Evolutionary conservation across 805 yeast species (phyloP), one percentile per base, ranked within the genome.

Genomic region (Lachancea cidri): DNA sequence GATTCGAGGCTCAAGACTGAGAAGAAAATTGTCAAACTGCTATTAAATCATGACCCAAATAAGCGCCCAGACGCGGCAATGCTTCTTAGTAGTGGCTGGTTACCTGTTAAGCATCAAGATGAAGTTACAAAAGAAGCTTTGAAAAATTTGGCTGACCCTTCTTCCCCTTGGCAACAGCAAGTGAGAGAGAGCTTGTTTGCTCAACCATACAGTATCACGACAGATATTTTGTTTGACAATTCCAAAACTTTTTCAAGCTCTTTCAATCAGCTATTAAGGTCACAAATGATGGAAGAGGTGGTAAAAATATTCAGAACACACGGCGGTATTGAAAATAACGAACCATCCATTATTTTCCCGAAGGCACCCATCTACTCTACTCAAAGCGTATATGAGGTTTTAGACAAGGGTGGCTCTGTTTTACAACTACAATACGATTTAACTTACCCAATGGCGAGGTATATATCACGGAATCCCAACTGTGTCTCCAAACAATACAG

Each of bases 91-190:
- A 86, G 95, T 41, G 96, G 96, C 0, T 67, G 81, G 59, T 66
- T 93, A 17, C 96, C 97, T 0, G 85, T 86, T 0, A 87, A 86
- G 43, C 91, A 87, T 48, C 94, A 88, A 53, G 97, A 93, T 55
- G 86, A 85, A 55, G 75, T 87, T 8, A 84, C 93, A 44, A 83
- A 86, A 55, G 95, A 88, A 54, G 96, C 96, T 0, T 68, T 93
- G 48, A 79, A 81, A 49, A 85, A 88, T 20, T 64, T 93, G 43
- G 83, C 95, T 0, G 89, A 88, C 58, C 91, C 96, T 0, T 79
- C 93, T 0, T 86, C 96, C 0, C 89, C 95, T 1, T 88, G 96
- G 94, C 93, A 89, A 49, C 86, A 81, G 48, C 95, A 88, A 59
- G 96, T 93, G 0, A 74, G 96, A 55, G 84, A 83, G 40, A 83